Evolutionary conservation across 768 basidiomycete genomes (phyloP), one percentile per base, ranked within the genome.

Genomic region (Kwoniella sp.): DNA sequence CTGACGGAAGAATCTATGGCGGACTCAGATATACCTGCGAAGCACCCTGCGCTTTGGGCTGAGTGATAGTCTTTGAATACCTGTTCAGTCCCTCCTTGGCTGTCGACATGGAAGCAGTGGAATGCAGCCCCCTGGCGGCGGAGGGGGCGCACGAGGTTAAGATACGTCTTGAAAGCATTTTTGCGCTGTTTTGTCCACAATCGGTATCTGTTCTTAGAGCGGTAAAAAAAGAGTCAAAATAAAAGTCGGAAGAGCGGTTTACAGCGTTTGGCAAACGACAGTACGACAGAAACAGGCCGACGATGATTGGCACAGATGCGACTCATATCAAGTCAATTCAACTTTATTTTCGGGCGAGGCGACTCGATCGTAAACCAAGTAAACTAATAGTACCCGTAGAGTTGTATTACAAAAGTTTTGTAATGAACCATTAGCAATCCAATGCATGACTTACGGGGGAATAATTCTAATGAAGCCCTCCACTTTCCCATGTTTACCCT

Each of bases 1-100:
- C 40, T 13, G 27, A 56, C 17, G 19, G 13, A 13, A 33, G 33
- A 33, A 33, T 5, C 13, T 13, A 13, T 33, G 33, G 5, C 33
- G 33, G 33, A 13, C 7, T 30, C 21, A 37, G 65, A 55, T 74
- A 24, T 69, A 87, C 90, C 86, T 97, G 94, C 78, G 90, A 92
- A 30, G 94, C 95, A 33, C 91, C 95, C 80, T 99, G 95, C 73
- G 88, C 88, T 80, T 98, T 99, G 27, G 91, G 88, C 77, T 89
- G 87, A 10, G 96, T 98, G 73, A 98, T 85, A 30, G 84, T 83
- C 69, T 88, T 84, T 78, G 90, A 91, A 83, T 92, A 87, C 59
- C 84, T 80, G 77, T 87, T 87, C 76, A 86, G 51, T 48, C 60
- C 63, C 60, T 64, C 58, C 29, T 44, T 19, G 19, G 54, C 54